phyloP scores from a whole-genome alignment of 2,329 filamentous ascomycete species.

The Sphaerulina musiva region DNA sequence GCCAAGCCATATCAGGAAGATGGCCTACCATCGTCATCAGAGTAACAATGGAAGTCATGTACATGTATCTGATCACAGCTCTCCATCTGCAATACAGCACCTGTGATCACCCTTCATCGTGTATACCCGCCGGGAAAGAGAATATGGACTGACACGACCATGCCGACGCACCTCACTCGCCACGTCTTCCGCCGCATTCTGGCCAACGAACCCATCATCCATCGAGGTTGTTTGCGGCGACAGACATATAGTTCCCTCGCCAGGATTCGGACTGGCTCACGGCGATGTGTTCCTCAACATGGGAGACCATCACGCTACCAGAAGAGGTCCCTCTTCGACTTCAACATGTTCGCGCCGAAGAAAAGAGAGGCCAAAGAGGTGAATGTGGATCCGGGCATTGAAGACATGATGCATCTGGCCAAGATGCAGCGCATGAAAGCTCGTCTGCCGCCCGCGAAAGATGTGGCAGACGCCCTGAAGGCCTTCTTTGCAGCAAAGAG shows the following conservation, averaged over 20 bases:
- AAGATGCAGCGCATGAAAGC: conserved; percentile 57
- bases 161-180: conserved; percentile 57
- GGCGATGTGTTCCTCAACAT: conserved; percentile 1
- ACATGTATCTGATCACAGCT: background rate
- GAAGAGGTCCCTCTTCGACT: conserved; percentile 55
- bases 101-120: background rate
- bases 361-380: conserved; percentile 53
- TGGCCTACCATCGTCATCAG: background rate
- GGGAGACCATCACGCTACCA: conserved; percentile 6
- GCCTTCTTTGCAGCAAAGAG: conserved; percentile 52
- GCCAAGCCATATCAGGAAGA: background rate
- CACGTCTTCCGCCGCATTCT: conserved; percentile 54
- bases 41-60: background rate
- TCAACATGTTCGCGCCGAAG: conserved; percentile 53
- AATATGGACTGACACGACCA: conserved; percentile 26
- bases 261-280: background rate
- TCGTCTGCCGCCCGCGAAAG: conserved; percentile 57
- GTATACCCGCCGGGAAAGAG: background rate
- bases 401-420: conserved; percentile 62
- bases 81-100: background rate
- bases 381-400: conserved; percentile 63
- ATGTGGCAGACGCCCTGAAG: conserved; percentile 59
- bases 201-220: conserved; percentile 44
- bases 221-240: conserved; percentile 42
- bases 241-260: conserved; percentile 21